Percentiles rank a stretch among this genome's conserved stretches.
Conservation (phyloP, 2,329 filamentous ascomycete species). For the Neoscytalidium dimidiatum region DNA sequence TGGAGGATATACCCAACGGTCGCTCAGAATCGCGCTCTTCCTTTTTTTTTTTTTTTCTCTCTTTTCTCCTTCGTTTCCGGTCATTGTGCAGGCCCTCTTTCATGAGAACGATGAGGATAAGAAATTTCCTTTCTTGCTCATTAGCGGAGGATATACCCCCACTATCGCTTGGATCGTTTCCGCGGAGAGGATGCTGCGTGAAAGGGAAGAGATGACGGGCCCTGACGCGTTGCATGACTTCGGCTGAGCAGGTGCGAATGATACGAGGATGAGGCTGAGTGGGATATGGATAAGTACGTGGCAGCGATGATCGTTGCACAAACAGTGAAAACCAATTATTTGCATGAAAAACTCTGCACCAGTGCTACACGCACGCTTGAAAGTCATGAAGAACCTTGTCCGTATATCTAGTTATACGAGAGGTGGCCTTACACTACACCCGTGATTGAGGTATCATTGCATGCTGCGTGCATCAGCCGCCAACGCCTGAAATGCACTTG, state of each 20-base stretch:
- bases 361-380: too few relatives aligned
- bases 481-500: too few relatives aligned
- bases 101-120: not conserved
- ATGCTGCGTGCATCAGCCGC: too few relatives aligned
- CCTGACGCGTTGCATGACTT: not conserved
- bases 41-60: not conserved
- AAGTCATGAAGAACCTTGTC: too few relatives aligned
- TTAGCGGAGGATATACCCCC: slow-evolving; percentile 3
- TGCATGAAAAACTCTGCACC: too few relatives aligned
- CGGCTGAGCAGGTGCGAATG: not conserved
- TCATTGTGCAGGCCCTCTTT: not conserved
- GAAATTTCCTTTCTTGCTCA: not conserved
- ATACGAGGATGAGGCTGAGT: not conserved
- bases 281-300: too few relatives aligned
- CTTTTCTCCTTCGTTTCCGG: not conserved
- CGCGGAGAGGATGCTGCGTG: not conserved
- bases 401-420: too few relatives aligned
- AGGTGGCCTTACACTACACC: too few relatives aligned
- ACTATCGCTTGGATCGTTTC: not conserved
- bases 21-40: not conserved
- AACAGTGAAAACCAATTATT: too few relatives aligned
- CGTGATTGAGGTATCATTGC: too few relatives aligned
- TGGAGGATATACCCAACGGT: slow-evolving; percentile 5
- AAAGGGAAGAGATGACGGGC: not conserved
- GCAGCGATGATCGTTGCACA: too few relatives aligned